Conservation (phyloP, 1,139 yeast genomes). For the Suhomyces kunorum region DNA sequence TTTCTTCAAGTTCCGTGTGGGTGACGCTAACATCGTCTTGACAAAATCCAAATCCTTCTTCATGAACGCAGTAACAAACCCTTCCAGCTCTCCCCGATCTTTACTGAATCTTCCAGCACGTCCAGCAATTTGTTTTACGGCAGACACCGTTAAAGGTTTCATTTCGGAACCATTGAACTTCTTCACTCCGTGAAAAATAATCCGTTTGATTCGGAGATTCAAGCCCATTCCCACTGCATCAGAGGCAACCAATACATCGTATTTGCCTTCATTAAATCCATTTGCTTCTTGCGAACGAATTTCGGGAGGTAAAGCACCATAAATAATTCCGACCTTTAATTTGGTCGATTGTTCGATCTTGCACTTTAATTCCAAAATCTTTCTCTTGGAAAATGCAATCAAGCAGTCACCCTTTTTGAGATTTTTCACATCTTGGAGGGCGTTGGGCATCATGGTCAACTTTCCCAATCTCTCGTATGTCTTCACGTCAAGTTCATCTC, state of each 20-base stretch:
- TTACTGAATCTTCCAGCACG: conserved; percentile 81
- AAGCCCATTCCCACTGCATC: conserved; percentile 99
- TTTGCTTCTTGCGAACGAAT: conserved; percentile 83
- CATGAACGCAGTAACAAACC: conserved; percentile 61
- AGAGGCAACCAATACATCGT: conserved; percentile 84
- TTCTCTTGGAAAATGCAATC: conserved; percentile 78
- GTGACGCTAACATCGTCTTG: conserved; percentile 45
- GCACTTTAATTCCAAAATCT: conserved; percentile 65
- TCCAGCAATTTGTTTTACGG: conserved; percentile 91
- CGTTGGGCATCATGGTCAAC: conserved; percentile 52
- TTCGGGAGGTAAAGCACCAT: conserved; percentile 96
- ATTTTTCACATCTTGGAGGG: conserved; percentile 33
- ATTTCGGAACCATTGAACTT: conserved; percentile 71
- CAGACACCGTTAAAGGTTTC: conserved; percentile 56
- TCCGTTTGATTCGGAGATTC: conserved; percentile 77
- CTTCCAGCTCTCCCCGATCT: conserved; percentile 46
- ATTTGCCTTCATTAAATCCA: conserved; percentile 71
- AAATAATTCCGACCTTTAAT: conserved; percentile 80
- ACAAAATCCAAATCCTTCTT: conserved; percentile 46
- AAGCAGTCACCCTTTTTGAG: conserved; percentile 81
- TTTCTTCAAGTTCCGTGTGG: conserved; percentile 46
- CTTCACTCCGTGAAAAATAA: conserved; percentile 65
- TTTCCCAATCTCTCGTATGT: conserved; percentile 75
- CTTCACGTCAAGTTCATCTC: conserved; percentile 73
- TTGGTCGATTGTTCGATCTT: conserved; percentile 61